Evolutionary conservation across 192 early-diverging fungal genomes (phyloP).

Genomic region (Radiomyces spectabilis): DNA sequence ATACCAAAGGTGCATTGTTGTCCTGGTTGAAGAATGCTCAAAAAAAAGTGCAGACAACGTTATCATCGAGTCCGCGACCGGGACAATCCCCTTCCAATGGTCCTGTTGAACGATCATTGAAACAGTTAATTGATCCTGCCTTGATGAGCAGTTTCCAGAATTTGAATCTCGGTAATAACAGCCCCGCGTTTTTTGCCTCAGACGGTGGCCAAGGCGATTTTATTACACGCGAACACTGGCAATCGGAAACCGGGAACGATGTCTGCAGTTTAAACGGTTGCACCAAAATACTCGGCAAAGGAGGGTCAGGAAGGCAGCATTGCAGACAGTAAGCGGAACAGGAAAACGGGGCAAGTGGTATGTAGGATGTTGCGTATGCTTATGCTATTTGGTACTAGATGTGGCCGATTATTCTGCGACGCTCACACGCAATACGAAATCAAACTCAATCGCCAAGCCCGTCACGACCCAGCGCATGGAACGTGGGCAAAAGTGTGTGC

Average conservation of each 20-base stretch:
- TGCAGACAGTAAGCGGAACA: constrained; percentile 38
- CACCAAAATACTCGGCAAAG: constrained; percentile 34
- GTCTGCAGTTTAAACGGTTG: constrained; percentile 37
- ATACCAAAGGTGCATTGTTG: constrained; percentile 38
- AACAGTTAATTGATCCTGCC: constrained; percentile 22
- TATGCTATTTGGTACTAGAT: constrained; percentile 29
- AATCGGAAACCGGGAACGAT: constrained; percentile 39
- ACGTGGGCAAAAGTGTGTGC: constrained; percentile 52
- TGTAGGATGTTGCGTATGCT: constrained; percentile 11
- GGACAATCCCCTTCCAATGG: background rate
- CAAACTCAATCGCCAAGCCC: constrained; percentile 49
- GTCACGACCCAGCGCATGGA: constrained; percentile 50
- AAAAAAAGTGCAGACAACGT: constrained; percentile 32
- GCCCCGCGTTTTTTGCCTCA: constrained; percentile 24
- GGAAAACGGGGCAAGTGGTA: constrained; percentile 2
- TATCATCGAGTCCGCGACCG: background rate
- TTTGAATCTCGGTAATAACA: constrained; percentile 25
- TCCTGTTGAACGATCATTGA: constrained; percentile 14
- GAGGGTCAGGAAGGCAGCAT: constrained; percentile 42
- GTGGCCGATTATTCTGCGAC: constrained; percentile 57
- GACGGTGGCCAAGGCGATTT: constrained; percentile 27
- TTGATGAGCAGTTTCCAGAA: constrained; percentile 38
- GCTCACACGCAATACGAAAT: constrained; percentile 48
- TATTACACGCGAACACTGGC: constrained; percentile 52
- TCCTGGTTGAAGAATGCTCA: constrained; percentile 47